phyloP scores from a whole-genome alignment of 1,284 basidiomycete species.

The Moesziomyces globuligerus region DNA sequence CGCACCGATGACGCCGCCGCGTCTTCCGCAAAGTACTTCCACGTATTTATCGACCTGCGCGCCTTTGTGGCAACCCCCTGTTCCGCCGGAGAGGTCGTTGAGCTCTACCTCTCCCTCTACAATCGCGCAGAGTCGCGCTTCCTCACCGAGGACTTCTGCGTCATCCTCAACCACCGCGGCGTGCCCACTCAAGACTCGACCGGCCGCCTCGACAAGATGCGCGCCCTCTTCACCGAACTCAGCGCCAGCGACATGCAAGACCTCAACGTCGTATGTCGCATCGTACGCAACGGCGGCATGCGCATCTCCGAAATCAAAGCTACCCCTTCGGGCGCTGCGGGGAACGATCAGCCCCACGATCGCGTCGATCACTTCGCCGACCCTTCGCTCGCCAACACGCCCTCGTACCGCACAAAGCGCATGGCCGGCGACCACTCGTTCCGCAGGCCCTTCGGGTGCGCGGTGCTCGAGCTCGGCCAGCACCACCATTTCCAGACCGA shows the following conservation, averaged over 20 bases:
- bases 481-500: conserved; percentile 72
- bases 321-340: conserved; percentile 55
- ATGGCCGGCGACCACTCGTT: conserved; percentile 69
- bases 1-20: conserved; percentile 2
- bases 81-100: conserved; percentile 86
- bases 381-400: conserved; percentile 38
- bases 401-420: conserved; percentile 38
- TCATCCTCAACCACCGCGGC: conserved; percentile 89
- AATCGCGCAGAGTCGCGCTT: conserved; percentile 83
- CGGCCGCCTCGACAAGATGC: conserved; percentile 50
- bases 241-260: conserved; percentile 81
- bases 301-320: conserved; percentile 73
- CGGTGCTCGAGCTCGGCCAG: conserved; percentile 85
- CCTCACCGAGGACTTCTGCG: conserved; percentile 92
- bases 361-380: conserved; percentile 28
- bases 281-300: conserved; percentile 86
- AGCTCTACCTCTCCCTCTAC: conserved; percentile 93
- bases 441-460: conserved; percentile 91
- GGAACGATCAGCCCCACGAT: conserved; percentile 34
- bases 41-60: conserved; percentile 86
- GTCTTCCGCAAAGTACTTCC: conserved; percentile 68
- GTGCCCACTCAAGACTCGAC: conserved; percentile 77
- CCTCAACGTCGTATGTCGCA: conserved; percentile 74
- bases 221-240: conserved; percentile 82
- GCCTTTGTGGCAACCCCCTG: conserved; percentile 91